Percentiles rank a stretch among this genome's conserved stretches.
Conservation (phyloP, 2,329 filamentous ascomycete species). For the Xylariaceae sp. region DNA sequence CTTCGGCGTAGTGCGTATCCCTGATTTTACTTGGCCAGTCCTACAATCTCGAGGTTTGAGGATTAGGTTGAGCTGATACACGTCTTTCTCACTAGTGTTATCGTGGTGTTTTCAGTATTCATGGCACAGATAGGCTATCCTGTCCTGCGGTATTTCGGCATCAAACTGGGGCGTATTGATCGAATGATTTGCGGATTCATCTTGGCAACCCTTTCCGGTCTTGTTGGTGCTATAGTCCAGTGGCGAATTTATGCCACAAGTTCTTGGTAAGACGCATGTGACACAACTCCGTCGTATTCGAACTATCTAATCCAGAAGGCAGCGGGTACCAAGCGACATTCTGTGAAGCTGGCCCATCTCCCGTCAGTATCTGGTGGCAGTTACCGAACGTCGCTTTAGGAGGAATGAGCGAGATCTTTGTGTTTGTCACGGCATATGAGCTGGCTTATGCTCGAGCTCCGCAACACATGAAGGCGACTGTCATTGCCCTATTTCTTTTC, state of each 20-base stretch:
- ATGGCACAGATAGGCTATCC: neutral
- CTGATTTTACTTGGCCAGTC: too few relatives aligned
- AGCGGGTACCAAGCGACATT: neutral
- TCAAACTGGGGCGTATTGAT: neutral
- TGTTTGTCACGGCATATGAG: neutral
- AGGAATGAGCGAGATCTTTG: neutral
- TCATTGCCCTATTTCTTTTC: neutral
- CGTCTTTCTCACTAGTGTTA: neutral
- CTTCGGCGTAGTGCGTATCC: too few relatives aligned
- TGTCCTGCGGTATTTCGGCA: neutral
- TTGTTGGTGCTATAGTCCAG: neutral
- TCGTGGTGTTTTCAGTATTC: neutral
- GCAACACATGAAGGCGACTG: neutral
- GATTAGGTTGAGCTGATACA: too few relatives aligned
- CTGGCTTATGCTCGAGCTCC: neutral
- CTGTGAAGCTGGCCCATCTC: neutral
- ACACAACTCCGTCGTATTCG: too few relatives aligned
- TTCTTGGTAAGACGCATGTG: neutral
- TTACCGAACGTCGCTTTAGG: neutral
- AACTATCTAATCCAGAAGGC: too few relatives aligned
- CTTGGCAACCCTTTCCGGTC: neutral
- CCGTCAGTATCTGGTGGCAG: neutral
- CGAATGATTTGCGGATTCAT: neutral
- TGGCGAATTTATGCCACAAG: neutral
- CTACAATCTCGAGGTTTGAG: too few relatives aligned